These are phyloP conservation scores for Cutaneotrichosporon spelunceum DNA, from an alignment of 1,284 basidiomycete species.

Conservation along the genomic window DNA sequence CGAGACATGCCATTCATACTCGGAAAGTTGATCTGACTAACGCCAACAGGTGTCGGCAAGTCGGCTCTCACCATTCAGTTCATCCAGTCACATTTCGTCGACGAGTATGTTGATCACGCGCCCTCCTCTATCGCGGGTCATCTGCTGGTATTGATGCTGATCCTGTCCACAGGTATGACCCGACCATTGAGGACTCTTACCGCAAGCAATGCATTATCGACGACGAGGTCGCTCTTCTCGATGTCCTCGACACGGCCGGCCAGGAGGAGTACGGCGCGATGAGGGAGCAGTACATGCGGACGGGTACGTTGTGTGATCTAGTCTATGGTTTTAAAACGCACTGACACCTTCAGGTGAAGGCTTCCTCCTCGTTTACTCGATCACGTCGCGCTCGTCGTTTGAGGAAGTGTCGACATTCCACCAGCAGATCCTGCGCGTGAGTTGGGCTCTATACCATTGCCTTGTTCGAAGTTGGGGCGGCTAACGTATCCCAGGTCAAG, in stretches of 20 bases:
- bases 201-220: constrained; percentile 95
- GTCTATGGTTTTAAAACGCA: background rate
- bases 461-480: no score
- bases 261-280: constrained; percentile 91
- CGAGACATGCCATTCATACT: background rate
- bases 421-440: constrained; percentile 74
- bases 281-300: constrained; percentile 53
- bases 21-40: background rate
- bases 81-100: constrained; percentile 84
- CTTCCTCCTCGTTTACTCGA: constrained; percentile 96
- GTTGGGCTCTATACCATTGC: background rate
- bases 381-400: constrained; percentile 86
- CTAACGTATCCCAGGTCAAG: constrained; percentile 60
- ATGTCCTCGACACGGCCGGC: constrained; percentile 97
- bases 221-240: constrained; percentile 93
- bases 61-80: constrained; percentile 92
- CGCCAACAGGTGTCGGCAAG: constrained; percentile 80
- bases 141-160: no score
- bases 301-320: constrained; percentile 55
- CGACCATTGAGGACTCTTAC: constrained; percentile 93
- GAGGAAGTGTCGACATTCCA: constrained; percentile 95
- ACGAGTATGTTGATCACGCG: constrained; percentile 58
- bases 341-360: constrained; percentile 81
- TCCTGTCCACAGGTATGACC: constrained; percentile 64
- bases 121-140: background rate